Evolutionary conservation across 768 basidiomycete species (phyloP).

Genomic region (Lentinula raphanica): DNA sequence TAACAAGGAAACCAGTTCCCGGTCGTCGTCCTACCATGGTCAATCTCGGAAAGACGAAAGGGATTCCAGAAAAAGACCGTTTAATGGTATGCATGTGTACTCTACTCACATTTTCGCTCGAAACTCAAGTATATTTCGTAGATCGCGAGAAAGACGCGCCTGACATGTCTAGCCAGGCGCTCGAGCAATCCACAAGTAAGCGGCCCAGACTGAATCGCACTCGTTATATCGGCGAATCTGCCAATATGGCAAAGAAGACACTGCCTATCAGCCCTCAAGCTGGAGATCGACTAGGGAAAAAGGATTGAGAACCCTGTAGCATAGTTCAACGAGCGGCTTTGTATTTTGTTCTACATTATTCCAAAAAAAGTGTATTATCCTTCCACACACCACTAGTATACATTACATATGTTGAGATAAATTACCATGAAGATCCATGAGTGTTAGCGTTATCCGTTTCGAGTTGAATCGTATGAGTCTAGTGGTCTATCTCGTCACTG

Average conservation of each 20-base stretch:
- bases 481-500: constrained; percentile 9
- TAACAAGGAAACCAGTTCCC: constrained; percentile 47
- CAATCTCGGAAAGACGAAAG: constrained; percentile 50
- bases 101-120: not conserved
- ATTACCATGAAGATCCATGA: constrained; percentile 12
- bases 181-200: constrained; percentile 4
- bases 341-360: constrained; percentile 8
- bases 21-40: constrained; percentile 35
- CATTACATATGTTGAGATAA: constrained; percentile 12
- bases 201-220: constrained; percentile 4
- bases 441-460: constrained; percentile 28
- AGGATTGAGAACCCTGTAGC: constrained; percentile 37
- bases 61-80: constrained; percentile 63
- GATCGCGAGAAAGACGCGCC: constrained; percentile 61
- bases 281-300: constrained; percentile 53
- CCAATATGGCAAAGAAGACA: constrained; percentile 6
- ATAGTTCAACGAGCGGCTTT: constrained; percentile 9
- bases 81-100: constrained; percentile 47
- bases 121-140: constrained; percentile 16
- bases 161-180: constrained; percentile 25
- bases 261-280: constrained; percentile 49
- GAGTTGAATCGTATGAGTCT: constrained; percentile 43
- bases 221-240: constrained; percentile 2
- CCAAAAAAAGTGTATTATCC: not conserved
- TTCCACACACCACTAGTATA: constrained; percentile 1